Percentiles rank a stretch among this genome's conserved stretches.
These are phyloP conservation scores for Cryptococcus sp. DNA, from an alignment of 1,284 basidiomycete species.

Conservation along the genomic window DNA sequence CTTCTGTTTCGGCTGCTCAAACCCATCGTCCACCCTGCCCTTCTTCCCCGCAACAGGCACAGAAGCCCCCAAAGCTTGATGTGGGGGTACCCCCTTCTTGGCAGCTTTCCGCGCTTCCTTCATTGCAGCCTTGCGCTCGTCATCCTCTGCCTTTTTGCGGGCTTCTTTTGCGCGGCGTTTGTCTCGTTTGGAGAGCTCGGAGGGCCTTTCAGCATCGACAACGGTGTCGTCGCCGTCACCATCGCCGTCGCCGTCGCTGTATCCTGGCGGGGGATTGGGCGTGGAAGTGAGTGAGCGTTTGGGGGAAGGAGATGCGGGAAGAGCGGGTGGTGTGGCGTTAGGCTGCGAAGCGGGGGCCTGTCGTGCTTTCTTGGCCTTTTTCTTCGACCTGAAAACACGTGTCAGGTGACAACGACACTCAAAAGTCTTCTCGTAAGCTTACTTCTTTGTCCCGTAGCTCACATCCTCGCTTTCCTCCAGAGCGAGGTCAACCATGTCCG, in stretches of 20 bases:
- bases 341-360: slow-evolving; percentile 4
- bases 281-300: not conserved
- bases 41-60: not conserved
- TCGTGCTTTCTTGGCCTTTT: slow-evolving; percentile 16
- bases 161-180: slow-evolving; percentile 73
- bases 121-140: slow-evolving; percentile 24
- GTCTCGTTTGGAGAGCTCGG: slow-evolving; percentile 67
- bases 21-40: slow-evolving; percentile 15
- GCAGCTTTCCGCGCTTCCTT: slow-evolving; percentile 34
- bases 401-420: not conserved
- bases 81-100: slow-evolving; percentile 19
- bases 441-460: slow-evolving; percentile 9
- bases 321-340: no score
- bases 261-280: not conserved
- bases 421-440: not conserved
- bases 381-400: slow-evolving; percentile 8
- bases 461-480: slow-evolving; percentile 15
- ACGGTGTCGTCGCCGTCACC: slow-evolving; percentile 10
- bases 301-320: not conserved
- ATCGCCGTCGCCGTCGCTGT: slow-evolving; percentile 4
- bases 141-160: slow-evolving; percentile 62
- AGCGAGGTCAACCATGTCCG: slow-evolving; percentile 12
- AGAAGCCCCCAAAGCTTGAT: not conserved
- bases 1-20: slow-evolving; percentile 15
- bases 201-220: slow-evolving; percentile 11